Percentiles rank a stretch among this genome's conserved stretches.
Conservation (phyloP, 2,329 filamentous ascomycete species). For the Venturia pyrina region DNA sequence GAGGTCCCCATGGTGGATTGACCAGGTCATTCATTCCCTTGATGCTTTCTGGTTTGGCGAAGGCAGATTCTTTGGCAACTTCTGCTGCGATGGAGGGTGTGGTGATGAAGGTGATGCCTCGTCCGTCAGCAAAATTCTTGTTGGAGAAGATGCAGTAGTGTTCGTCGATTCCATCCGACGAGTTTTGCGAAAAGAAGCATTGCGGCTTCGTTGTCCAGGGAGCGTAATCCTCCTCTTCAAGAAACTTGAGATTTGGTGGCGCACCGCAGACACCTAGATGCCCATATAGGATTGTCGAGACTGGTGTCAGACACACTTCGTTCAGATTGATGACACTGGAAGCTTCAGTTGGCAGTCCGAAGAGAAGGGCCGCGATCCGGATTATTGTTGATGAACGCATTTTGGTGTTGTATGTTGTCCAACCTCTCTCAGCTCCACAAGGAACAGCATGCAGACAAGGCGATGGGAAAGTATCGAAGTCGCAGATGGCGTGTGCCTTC, state of each 20-base stretch:
- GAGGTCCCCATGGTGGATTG: slow-evolving; percentile 5
- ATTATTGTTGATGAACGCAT: background rate
- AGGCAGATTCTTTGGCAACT: background rate
- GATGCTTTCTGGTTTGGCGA: slow-evolving; percentile 6
- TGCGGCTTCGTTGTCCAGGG: slow-evolving; percentile 7
- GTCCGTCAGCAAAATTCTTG: slow-evolving; percentile 12
- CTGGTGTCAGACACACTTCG: background rate
- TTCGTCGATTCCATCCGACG: background rate
- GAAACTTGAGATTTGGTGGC: background rate
- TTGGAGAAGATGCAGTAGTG: slow-evolving; percentile 9
- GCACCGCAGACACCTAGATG: slow-evolving; percentile 5
- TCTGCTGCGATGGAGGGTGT: background rate
- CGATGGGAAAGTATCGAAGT: background rate
- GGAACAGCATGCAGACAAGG: background rate
- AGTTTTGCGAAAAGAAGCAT: background rate
- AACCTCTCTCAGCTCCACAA: background rate
- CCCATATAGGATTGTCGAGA: background rate
- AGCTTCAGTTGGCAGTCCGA: background rate
- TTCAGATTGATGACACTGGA: background rate
- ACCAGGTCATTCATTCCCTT: slow-evolving; percentile 8
- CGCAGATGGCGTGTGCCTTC: no score
- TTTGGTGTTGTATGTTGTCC: background rate
- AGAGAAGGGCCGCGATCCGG: background rate
- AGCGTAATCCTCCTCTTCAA: background rate
- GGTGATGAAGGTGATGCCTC: slow-evolving; percentile 10